Evolutionary conservation across 2,329 filamentous ascomycete genomes (phyloP), one percentile per base, ranked within the genome.

Genomic region (Falciphora oryzae): DNA sequence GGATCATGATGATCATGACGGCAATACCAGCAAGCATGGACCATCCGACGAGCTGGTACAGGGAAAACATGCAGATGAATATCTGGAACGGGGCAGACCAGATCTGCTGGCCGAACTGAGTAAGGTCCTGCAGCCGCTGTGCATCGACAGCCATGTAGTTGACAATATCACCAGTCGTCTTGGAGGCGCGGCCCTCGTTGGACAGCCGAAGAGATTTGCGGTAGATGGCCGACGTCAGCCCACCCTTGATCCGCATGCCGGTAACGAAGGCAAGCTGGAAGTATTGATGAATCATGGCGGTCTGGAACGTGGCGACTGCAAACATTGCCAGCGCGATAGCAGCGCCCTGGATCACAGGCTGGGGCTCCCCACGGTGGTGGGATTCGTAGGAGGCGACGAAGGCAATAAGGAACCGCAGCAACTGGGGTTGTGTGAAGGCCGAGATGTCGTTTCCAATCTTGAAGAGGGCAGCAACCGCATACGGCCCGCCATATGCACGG

Each of bases 131-230:
- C 25, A 99, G 83, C 69, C 96, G 89, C 77, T 99, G 95, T 18
- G 94, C 94, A 74, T 99, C 95, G 13, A 99, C 94, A 59, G 96
- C 95, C 94, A 99, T 99, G 78, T 97, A 95, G 74, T 99, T 99
- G 75, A 99, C 95, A 72, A 99, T 98, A 72, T 99, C 96, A 65
- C 95, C 95, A 0, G 95, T 99, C 0, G 92, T 91, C 78, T 98
- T 97, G 59, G 88, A 79, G 2, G 93, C 85, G 64, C 94, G 87
- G 11, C 95, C 95, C 77, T 99, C 95, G 71, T 96, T 98, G 6
- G 94, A 98, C 25, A 99, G 82, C 68, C 87, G 89, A 67, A 98
- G 83, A 0, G 93, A 90, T 78, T 99, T 99, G 66, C 89, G 85
- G 76, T 99, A 99, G 68, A 99, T 98, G 65, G 93, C 86, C 1